Base-by-base conservation (phyloP, 164 flowering plant species). In the Protea cynaroides region DNA sequence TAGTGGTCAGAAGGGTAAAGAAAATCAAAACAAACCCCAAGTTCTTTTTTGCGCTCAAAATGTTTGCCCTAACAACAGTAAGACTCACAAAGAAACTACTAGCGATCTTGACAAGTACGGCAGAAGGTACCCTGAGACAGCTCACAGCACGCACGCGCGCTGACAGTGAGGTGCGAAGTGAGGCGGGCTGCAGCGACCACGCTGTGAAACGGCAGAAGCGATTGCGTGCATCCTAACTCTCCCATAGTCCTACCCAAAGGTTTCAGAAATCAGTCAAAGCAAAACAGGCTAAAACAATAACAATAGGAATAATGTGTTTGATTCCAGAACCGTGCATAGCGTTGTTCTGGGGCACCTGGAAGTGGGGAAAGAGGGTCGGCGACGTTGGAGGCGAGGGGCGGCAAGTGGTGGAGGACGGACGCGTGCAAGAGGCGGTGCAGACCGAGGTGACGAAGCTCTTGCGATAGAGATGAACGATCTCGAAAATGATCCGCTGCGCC, bases 71-170 rank as follows among this genome's bases (percentile, higher is more conserved):
- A 76, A 67, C 74, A 78, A 74, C 68, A 76, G 70, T 63, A 81
- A 81, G 82, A 89, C 95, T 86, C 89, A 88, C 95, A 82, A 88
- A 85, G 82, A 77, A 65, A 85, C 78, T 77, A 88, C 71, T 89
- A 92, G 92, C 95, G 93, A 90, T 92, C 96, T 78, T 80, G 96
- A 92, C 96, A 92, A 92, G 95, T 72, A 68, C 90, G 86, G 79
- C 82, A 69, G 81, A 89, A 81, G 96, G 90, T 90, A 92, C 98
- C 96, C 74, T 90, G 85, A 69, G 84, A 84, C 81, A 92, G 82
- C 91, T 90, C 98, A 72, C 91, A 80, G 58, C 76, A 92, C 38
- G 90, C 98, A 53, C 92, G 83, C 59, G 65, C 74, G 21, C 76
- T 71, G 58, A 78, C 82, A n/a, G 85, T 68, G 54, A 84, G 76